Conservation (phyloP, 495 filamentous ascomycete species). For the Trichoderma erinaceum region DNA sequence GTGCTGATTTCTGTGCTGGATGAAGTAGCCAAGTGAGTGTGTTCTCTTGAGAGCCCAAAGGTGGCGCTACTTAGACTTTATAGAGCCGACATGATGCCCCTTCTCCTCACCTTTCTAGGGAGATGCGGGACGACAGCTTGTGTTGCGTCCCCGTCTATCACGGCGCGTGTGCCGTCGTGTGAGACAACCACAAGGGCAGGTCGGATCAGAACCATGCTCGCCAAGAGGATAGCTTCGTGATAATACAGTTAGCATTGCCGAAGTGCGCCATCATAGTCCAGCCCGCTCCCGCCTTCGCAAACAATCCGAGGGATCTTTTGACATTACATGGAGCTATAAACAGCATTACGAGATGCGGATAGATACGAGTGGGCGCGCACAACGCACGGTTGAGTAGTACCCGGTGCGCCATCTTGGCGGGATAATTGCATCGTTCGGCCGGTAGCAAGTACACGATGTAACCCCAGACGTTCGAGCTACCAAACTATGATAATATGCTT, state of each 20-base stretch:
- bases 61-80: neutral
- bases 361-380: too few species aligned
- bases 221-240: neutral
- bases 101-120: neutral
- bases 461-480: too few species aligned
- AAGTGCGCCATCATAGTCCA: neutral
- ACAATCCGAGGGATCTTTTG: neutral
- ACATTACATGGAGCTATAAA: too few species aligned
- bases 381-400: too few species aligned
- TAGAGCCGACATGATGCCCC: neutral
- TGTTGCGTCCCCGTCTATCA: neutral
- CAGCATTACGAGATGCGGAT: too few species aligned
- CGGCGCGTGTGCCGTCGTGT: neutral
- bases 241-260: neutral
- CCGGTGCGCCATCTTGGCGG: too few species aligned
- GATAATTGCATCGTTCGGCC: too few species aligned
- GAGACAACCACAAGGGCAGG: constrained; percentile 8
- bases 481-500: too few species aligned
- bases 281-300: too few species aligned
- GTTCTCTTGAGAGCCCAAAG: neutral
- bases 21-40: neutral
- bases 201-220: neutral
- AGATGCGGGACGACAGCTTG: neutral
- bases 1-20: neutral
- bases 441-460: too few species aligned